phyloP scores from a whole-genome alignment of 805 yeast genomes.

The Wickerhamomyces hampshirensis region DNA sequence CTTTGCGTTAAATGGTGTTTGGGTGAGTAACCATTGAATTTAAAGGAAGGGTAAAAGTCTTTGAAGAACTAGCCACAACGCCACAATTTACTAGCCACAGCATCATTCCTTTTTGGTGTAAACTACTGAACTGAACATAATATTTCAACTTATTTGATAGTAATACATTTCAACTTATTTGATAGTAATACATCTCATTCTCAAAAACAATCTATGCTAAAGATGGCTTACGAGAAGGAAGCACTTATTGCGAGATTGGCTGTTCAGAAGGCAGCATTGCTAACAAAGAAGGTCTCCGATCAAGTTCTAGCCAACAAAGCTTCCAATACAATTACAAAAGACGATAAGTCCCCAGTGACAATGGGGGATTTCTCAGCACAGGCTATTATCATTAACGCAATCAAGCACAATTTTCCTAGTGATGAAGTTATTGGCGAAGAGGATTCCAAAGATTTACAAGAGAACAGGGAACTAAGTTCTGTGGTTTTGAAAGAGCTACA shows the following conservation, averaged over 20 bases:
- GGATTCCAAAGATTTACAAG: slow-evolving; percentile 64
- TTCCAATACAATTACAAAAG: slow-evolving; percentile 64
- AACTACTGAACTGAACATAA: too few relatives aligned
- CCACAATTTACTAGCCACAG: slow-evolving; percentile 7
- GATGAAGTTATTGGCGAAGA: slow-evolving; percentile 96
- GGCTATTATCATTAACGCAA: slow-evolving; percentile 83
- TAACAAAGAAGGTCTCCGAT: slow-evolving; percentile 62
- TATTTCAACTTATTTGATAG: too few relatives aligned
- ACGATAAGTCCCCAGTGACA: slow-evolving; percentile 93
- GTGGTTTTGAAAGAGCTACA: slow-evolving; percentile 58
- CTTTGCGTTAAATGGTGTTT: too few relatives aligned
- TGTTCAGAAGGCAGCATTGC: slow-evolving; percentile 76
- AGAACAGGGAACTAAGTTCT: slow-evolving; percentile 41
- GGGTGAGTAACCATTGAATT: too few relatives aligned
- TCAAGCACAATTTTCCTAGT: slow-evolving; percentile 69
- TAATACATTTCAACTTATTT: too few relatives aligned
- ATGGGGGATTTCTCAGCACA: slow-evolving; percentile 96
- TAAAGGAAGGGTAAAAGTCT: too few relatives aligned
- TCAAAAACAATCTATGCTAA: neutral
- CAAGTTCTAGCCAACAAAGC: slow-evolving; percentile 44
- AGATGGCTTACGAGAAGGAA: slow-evolving; percentile 54
- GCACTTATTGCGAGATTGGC: slow-evolving; percentile 81
- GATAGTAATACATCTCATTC: too few relatives aligned
- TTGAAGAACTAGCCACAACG: neutral
- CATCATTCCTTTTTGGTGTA: neutral